Evolutionary conservation across 2,329 filamentous ascomycete species (phyloP).

Genomic region (Endocalyx cinctus): DNA sequence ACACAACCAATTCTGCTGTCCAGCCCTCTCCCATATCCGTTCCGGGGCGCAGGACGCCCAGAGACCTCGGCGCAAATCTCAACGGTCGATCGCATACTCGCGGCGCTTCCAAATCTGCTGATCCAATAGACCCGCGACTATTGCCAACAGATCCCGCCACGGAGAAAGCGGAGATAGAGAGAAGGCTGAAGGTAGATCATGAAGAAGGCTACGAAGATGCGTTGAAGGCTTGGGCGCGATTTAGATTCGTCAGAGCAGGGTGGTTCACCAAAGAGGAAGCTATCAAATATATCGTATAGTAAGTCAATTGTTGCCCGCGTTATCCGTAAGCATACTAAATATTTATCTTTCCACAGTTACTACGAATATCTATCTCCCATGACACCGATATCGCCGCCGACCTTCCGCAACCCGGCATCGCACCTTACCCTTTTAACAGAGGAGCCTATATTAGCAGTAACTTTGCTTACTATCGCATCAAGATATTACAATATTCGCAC

Average conservation of each 20-base stretch:
- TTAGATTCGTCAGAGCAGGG: slow-evolving; percentile 91
- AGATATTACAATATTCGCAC: slow-evolving; percentile 78
- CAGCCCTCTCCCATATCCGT: slow-evolving; percentile 19
- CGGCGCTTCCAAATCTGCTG: slow-evolving; percentile 20
- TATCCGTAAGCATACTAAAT: no score
- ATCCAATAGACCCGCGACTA: slow-evolving; percentile 28
- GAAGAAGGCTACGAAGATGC: slow-evolving; percentile 63
- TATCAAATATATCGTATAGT: slow-evolving; percentile 92
- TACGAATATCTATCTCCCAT: slow-evolving; percentile 87
- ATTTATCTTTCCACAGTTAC: no score
- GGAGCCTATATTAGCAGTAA: slow-evolving; percentile 89
- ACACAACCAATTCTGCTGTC: slow-evolving; percentile 18
- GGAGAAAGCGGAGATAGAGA: slow-evolving; percentile 35
- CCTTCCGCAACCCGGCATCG: slow-evolving; percentile 76
- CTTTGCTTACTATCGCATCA: slow-evolving; percentile 84
- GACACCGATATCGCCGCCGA: slow-evolving; percentile 88
- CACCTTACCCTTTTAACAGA: slow-evolving; percentile 79
- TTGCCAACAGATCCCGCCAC: slow-evolving; percentile 17
- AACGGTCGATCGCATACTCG: slow-evolving; percentile 17
- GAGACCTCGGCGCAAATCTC: slow-evolving; percentile 14
- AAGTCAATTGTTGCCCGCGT: slow-evolving; percentile 29
- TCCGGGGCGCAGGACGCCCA: slow-evolving; percentile 17
- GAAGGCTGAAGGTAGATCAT: slow-evolving; percentile 38
- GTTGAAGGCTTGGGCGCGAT: slow-evolving; percentile 81
- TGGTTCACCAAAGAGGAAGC: slow-evolving; percentile 95